Base-by-base conservation (phyloP, 2,329 filamentous ascomycete species). In the Penicillium occitanis region DNA sequence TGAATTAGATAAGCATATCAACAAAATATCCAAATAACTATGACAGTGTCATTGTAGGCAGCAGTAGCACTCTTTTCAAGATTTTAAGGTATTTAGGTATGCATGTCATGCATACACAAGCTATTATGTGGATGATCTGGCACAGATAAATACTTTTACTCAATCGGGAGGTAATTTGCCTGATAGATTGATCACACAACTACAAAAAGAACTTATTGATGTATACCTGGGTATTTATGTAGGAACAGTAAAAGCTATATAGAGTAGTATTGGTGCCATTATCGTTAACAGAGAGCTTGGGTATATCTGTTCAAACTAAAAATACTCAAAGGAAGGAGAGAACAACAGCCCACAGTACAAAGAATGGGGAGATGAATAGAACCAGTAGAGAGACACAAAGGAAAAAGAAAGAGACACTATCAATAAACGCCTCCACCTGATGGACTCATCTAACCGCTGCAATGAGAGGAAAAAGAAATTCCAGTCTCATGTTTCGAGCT, bases 241-340 rank as follows among this genome's bases (percentile, higher is more conserved):
- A 33, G 33, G 14, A 42, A 51, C 5, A 57, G 19, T 46, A 35
- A 37, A 17, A 22, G 50, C 22, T 19, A 48, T 25, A 46, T 48
- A 13, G 44, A 57, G 35, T 28, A 33, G 53, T 48, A 42, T 51
- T 57, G 62, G 40, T 63, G 55, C 60, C 58, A 67, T 61, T 65
- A 65, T 67, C 57, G 17, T 42, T 59, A 67, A 58, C 28, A 46
- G 48, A 58, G 62, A 64, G 55, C 64, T 28, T 17, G 62, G 62
- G 62, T 64, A 64, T 64, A 64, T 58, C 42, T 48, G 62, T 48
- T 63, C 42, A 53, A 58, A 64, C 30, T 64, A 50, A 64, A 28
- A 58, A 50, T 58, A 57, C 48, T 22, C 37, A 60, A 13, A 46
- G 57, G 62, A 57, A 37, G n/a, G 30, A 33, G 61, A 33, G 60